These are phyloP conservation scores for Malassezia caprae DNA, from an alignment of 1,284 basidiomycete genomes.

Conservation along the genomic window DNA sequence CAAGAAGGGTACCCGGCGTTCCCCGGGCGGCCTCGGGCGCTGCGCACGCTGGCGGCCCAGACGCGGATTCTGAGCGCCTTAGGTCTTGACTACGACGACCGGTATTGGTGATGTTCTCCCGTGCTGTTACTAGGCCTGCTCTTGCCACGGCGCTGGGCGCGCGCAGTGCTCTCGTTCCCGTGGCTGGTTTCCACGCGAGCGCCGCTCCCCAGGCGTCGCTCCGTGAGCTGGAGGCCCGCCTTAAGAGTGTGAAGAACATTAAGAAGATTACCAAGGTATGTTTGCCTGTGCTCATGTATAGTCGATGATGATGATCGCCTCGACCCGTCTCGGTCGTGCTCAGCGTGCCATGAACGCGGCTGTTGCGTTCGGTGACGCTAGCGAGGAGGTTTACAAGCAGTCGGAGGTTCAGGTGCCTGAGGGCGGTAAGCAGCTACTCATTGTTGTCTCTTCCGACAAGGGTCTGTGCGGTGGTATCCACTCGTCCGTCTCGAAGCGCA, in stretches of 20 bases:
- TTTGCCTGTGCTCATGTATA: constrained; percentile 44
- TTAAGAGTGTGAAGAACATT: constrained; percentile 91
- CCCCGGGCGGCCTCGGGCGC: constrained; percentile 12
- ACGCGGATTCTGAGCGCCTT: neutral
- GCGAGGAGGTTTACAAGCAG: constrained; percentile 54
- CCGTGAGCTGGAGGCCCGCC: constrained; percentile 87
- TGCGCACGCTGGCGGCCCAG: constrained; percentile 10
- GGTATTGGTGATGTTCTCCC: constrained; percentile 14
- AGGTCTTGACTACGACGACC: constrained; percentile 15
- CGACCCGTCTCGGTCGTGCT: constrained; percentile 89
- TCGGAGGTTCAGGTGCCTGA: constrained; percentile 31
- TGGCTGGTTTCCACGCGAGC: constrained; percentile 42
- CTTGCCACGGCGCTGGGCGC: constrained; percentile 13
- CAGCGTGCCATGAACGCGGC: constrained; percentile 77
- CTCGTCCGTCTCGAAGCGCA: constrained; percentile 84
- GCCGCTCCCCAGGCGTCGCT: constrained; percentile 88
- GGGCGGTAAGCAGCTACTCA: constrained; percentile 53
- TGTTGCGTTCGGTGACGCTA: constrained; percentile 87
- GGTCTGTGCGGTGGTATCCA: constrained; percentile 99
- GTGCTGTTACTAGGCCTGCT: constrained; percentile 18
- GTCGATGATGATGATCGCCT: constrained; percentile 97
- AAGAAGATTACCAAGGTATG: constrained; percentile 96
- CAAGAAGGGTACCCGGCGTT: constrained; percentile 12
- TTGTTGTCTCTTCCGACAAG: constrained; percentile 95
- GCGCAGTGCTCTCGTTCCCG: constrained; percentile 21